Evolutionary conservation across 139 green algal species (phyloP), one percentile per base, ranked within the genome.

Genomic region (Chlamydomonas sphaeroides): DNA sequence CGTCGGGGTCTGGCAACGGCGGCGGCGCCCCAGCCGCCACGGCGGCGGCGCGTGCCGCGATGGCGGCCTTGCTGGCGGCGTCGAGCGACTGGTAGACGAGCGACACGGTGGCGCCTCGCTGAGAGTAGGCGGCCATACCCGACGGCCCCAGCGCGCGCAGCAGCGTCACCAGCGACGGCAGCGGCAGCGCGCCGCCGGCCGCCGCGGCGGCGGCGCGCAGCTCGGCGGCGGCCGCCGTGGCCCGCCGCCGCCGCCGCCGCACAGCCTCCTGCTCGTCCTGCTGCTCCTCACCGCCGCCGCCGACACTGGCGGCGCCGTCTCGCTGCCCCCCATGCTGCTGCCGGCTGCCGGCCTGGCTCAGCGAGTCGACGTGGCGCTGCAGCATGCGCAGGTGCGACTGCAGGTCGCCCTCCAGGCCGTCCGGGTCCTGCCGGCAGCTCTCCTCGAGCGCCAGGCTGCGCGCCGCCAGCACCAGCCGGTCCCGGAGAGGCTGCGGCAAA

Each of bases 91-190:
- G n/a, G n/a, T 21, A 21, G 36, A 10, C 36, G 2, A 41, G 36
- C 41, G 41, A 11, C 26, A 4, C 41, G 15, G 33, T 28, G 5
- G 45, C 68, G 48, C 65, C 45, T 2, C 48, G 77, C 65, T 84
- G 77, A 20, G 63, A 75, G 30, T 65, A 28, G 30, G 48, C 48
- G 28, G 48, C n/a, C 48, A n/a, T 17, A 63, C 17, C 33, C 3
- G 26, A 1, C 11, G 45, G 45, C 11, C 45, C 25, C 26, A 75
- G 65, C 6, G 65, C 77, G 17, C 65, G 65, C 48, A 75, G 45
- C 35, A 84, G 51, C 36, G 65, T 84, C 25, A 84, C 49, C 25
- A 76, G 48, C 57, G 77, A 76, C 35, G 15, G 35, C 35, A 7
- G 26, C 20, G n/a, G 65, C 65, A 33, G 35, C 17, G 20, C 57